Conservation (phyloP, 495 filamentous ascomycete species). For the Hyaloscypha hepaticicola region DNA sequence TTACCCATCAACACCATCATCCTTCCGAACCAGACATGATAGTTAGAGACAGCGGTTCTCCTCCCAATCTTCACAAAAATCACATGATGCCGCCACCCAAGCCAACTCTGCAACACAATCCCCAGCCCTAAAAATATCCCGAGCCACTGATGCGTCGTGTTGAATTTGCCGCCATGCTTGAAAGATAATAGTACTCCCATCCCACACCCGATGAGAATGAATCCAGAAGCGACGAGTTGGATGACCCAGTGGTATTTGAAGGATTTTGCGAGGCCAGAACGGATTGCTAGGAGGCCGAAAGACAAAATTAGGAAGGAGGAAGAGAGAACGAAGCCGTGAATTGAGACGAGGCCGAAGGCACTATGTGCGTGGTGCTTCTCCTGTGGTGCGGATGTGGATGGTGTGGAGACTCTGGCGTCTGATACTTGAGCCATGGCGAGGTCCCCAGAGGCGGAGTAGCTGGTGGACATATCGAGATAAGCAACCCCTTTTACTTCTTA, state of each 20-base stretch:
- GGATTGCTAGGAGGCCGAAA: conserved; percentile 9
- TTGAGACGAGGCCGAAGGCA: conserved; percentile 5
- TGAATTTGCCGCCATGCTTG: conserved; percentile 13
- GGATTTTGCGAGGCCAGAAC: conserved; percentile 9
- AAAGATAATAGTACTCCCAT: conserved; percentile 12
- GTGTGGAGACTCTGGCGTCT: background rate
- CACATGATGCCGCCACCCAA: conserved; percentile 20
- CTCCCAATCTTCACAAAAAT: conserved; percentile 6
- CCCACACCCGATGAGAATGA: conserved; percentile 14
- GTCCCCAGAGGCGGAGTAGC: background rate
- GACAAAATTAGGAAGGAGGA: conserved; percentile 9
- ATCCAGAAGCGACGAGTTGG: background rate
- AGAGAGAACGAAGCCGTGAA: conserved; percentile 14
- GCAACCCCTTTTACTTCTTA: background rate
- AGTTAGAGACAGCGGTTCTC: conserved; percentile 8
- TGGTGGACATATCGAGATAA: background rate
- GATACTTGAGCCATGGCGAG: conserved; percentile 5
- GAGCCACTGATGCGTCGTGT: conserved; percentile 13
- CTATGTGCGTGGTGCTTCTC: conserved; percentile 11
- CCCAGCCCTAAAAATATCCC: conserved; percentile 4
- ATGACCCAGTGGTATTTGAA: conserved; percentile 20
- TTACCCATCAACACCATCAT: conserved; percentile 11
- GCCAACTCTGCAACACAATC: background rate
- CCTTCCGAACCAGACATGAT: conserved; percentile 16
- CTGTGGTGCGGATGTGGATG: background rate